Conservation (phyloP, 2,329 filamentous ascomycete species). For the Lithohypha guttulata region DNA sequence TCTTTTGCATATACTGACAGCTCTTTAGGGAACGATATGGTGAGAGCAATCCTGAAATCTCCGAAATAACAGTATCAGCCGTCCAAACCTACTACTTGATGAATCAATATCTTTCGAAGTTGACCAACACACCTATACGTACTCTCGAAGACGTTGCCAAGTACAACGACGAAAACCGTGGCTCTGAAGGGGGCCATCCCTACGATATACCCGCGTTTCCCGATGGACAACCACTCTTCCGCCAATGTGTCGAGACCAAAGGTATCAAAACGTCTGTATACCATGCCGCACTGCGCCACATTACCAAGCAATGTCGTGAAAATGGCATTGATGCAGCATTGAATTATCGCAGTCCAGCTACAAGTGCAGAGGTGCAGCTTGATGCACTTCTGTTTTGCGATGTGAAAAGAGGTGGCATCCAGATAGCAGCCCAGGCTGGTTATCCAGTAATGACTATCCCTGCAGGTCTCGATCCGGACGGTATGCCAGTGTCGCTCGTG, state of each 20-base stretch:
- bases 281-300: constrained; percentile 54
- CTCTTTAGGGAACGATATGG: constrained; percentile 45
- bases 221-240: constrained; percentile 61
- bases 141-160: constrained; percentile 54
- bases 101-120: constrained; percentile 50
- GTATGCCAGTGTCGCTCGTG: constrained; percentile 20
- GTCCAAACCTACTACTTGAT: constrained; percentile 67
- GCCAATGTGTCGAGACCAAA: constrained; percentile 50
- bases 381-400: constrained; percentile 58
- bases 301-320: constrained; percentile 43
- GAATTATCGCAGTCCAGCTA: constrained; percentile 22
- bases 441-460: constrained; percentile 65
- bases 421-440: constrained; percentile 60
- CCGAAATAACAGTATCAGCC: constrained; percentile 51
- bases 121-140: constrained; percentile 50
- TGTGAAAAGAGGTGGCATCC: constrained; percentile 55
- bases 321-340: constrained; percentile 62
- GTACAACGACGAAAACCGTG: constrained; percentile 53
- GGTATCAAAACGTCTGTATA: constrained; percentile 56
- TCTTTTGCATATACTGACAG: not conserved
- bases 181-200: constrained; percentile 55
- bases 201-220: constrained; percentile 48
- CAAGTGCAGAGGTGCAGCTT: constrained; percentile 29
- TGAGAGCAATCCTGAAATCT: constrained; percentile 45
- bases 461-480: constrained; percentile 39